Evolutionary conservation across 495 filamentous ascomycete genomes (phyloP).

Genomic region (Podospora sp.): DNA sequence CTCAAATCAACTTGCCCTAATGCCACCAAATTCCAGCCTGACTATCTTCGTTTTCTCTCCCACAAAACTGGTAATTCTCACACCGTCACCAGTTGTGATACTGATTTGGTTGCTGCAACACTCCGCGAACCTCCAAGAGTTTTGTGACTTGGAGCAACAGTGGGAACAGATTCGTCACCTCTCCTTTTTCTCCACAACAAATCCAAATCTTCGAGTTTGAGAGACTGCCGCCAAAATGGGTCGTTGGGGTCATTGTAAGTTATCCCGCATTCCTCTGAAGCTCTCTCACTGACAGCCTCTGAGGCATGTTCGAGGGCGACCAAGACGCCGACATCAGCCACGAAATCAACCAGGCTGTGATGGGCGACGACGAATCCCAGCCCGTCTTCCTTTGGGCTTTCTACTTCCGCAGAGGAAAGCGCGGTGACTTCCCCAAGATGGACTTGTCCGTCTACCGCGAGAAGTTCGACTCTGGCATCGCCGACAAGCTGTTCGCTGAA

Average conservation of each 20-base stretch:
- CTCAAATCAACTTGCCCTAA: too few relatives aligned
- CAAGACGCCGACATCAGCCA: not conserved
- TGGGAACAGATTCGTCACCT: too few relatives aligned
- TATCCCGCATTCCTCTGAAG: not conserved
- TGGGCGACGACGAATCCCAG: not conserved
- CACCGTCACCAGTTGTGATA: too few relatives aligned
- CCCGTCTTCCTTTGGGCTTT: not conserved
- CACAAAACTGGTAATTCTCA: too few relatives aligned
- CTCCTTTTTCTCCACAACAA: too few relatives aligned
- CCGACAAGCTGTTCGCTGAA: not conserved
- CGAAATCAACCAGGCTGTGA: not conserved
- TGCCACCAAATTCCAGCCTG: too few relatives aligned
- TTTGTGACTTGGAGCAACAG: too few relatives aligned
- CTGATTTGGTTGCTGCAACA: too few relatives aligned
- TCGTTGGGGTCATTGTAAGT: constrained; percentile 11
- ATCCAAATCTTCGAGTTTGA: too few relatives aligned
- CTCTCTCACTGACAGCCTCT: not conserved
- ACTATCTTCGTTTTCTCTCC: too few relatives aligned
- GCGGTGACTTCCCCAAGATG: not conserved
- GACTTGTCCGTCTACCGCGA: not conserved
- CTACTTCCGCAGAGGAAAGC: not conserved
- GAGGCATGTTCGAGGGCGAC: constrained; percentile 14
- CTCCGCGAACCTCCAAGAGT: too few relatives aligned
- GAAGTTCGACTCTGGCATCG: constrained; percentile 5
- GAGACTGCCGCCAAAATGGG: constrained; percentile 1